These are phyloP conservation scores for Excoecaria agallocha DNA, from an alignment of 345 rosid genomes.

Conservation along the genomic window DNA sequence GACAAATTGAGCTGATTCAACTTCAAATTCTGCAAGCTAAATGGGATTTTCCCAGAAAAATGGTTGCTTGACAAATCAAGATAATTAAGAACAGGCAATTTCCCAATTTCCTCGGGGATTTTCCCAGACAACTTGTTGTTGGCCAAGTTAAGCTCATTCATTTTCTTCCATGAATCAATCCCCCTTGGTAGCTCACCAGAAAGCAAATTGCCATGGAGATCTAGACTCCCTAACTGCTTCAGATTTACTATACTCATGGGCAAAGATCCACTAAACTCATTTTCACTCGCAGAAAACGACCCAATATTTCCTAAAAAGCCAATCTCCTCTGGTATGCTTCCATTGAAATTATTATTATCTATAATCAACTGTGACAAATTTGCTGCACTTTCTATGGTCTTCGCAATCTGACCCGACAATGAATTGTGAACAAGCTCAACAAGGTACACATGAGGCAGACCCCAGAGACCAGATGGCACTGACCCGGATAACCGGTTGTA, in stretches of 20 bases:
- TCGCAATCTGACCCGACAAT: conserved; percentile 63
- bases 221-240: conserved; percentile 56
- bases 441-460: conserved; percentile 73
- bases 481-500: conserved; percentile 69
- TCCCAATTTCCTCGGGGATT: conserved; percentile 67
- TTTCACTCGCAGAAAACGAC: conserved; percentile 57
- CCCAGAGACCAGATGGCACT: conserved; percentile 81
- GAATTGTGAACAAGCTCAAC: conserved; percentile 64
- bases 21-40: conserved; percentile 73
- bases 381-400: conserved; percentile 55
- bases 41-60: conserved; percentile 66
- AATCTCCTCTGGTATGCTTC: conserved; percentile 69
- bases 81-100: conserved; percentile 71
- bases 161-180: conserved; percentile 65
- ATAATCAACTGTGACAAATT: conserved; percentile 64
- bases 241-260: conserved; percentile 66
- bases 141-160: conserved; percentile 78
- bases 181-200: conserved; percentile 65
- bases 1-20: conserved; percentile 88
- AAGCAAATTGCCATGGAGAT: conserved; percentile 67
- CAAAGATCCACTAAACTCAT: conserved; percentile 59
- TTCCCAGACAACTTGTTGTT: conserved; percentile 54
- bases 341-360: conserved; percentile 61
- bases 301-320: conserved; percentile 56
- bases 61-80: conserved; percentile 78